Evolutionary conservation across 2,329 filamentous ascomycete species (phyloP).

Genomic region (Aspergillus fischeri): DNA sequence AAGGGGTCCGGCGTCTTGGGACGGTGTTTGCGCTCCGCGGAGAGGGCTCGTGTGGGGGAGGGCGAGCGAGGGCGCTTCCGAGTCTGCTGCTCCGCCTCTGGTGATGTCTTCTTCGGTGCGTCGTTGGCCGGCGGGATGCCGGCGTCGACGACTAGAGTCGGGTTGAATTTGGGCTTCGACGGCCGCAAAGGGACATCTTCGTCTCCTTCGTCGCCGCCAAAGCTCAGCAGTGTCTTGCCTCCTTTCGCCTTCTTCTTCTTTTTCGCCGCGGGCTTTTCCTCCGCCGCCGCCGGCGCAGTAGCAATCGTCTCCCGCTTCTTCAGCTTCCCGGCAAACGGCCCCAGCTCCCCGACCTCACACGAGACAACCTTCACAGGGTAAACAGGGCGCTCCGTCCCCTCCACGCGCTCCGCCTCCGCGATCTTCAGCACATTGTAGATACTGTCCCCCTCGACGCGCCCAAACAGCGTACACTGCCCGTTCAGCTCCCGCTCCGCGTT

Average conservation of each 20-base stretch:
- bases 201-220: slow-evolving; percentile 31
- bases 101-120: slow-evolving; percentile 7
- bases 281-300: slow-evolving; percentile 20
- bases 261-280: slow-evolving; percentile 28
- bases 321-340: slow-evolving; percentile 43
- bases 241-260: slow-evolving; percentile 22
- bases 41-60: slow-evolving; percentile 23
- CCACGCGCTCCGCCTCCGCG: slow-evolving; percentile 77
- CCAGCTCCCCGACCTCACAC: slow-evolving; percentile 44
- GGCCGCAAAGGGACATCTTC: slow-evolving; percentile 33
- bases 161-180: slow-evolving; percentile 47
- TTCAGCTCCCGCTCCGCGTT: slow-evolving; percentile 76
- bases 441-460: slow-evolving; percentile 84
- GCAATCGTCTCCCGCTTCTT: slow-evolving; percentile 39
- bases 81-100: slow-evolving; percentile 11
- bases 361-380: slow-evolving; percentile 73
- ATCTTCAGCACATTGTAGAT: slow-evolving; percentile 96
- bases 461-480: slow-evolving; percentile 90
- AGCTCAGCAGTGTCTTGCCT: neutral
- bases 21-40: slow-evolving; percentile 27
- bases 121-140: slow-evolving; percentile 16
- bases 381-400: slow-evolving; percentile 74
- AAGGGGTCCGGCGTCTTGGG: slow-evolving; percentile 39
- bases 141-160: slow-evolving; percentile 38
- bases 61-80: slow-evolving; percentile 34